phyloP scores from a whole-genome alignment of 2,329 filamentous ascomycete species.

The Aureobasidium pullulans region DNA sequence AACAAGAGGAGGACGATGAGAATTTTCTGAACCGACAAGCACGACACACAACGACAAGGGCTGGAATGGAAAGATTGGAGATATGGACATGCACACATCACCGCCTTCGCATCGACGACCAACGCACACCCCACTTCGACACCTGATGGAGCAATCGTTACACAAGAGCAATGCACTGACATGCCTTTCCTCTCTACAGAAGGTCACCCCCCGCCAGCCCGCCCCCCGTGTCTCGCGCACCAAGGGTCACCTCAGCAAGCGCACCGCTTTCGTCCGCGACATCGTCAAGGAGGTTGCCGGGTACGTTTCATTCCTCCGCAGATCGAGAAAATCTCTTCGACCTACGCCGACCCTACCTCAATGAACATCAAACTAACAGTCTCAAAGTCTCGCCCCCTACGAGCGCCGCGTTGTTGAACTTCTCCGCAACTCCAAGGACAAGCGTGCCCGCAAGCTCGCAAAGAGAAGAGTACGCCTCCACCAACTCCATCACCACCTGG shows the following conservation, averaged over 20 bases:
- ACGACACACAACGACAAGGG: background rate
- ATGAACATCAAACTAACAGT: conserved; percentile 7
- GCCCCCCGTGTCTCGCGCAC: conserved; percentile 53
- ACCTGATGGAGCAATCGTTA: background rate
- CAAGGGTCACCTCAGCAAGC: conserved; percentile 96
- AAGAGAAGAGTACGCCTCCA: conserved; percentile 82
- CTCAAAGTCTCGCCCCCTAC: conserved; percentile 45
- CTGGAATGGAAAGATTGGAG: background rate
- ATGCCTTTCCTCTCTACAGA: conserved; percentile 24
- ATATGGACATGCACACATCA: background rate
- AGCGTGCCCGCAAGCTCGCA: conserved; percentile 96
- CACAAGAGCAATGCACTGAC: conserved; percentile 15
- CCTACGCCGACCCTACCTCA: conserved; percentile 15
- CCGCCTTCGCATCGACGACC: background rate
- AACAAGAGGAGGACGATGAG: conserved; percentile 26
- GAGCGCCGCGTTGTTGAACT: conserved; percentile 99
- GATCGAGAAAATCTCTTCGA: background rate
- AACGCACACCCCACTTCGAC: background rate
- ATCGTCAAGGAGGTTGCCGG: conserved; percentile 98
- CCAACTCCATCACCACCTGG: conserved; percentile 18
- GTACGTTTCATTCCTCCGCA: conserved; percentile 47
- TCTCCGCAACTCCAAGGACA: conserved; percentile 98
- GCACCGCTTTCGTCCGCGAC: conserved; percentile 92
- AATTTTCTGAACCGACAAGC: background rate
- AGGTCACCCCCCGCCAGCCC: conserved; percentile 46